Evolutionary conservation across 2,329 filamentous ascomycete genomes (phyloP), one percentile per base, ranked within the genome.

Genomic region (Trichophyton verrucosum): DNA sequence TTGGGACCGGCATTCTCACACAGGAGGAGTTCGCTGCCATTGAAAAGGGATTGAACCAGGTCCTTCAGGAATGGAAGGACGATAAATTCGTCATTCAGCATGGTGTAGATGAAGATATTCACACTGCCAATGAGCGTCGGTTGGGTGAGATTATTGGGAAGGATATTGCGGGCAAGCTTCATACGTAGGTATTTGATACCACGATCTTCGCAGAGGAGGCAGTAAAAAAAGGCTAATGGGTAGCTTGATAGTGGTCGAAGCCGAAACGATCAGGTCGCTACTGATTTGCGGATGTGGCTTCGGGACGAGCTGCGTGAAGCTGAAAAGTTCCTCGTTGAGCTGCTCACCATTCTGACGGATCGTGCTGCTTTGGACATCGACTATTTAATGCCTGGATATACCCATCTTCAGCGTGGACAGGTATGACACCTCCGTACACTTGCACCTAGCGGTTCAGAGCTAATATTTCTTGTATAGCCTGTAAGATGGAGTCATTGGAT

Each of bases 271-370:
- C 91, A 96, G 76, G 85, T 95, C 61, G 90, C 86, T 56, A 91
- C 87, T 22, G 90, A 95, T 69, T 92, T 96, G 88, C 86, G 90
- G 63, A 78, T 96, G 72, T 96, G 90, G 90, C 76, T 95, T 64
- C 82, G 89, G 49, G 86, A 91, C 65, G 81, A 87, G 76, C 77
- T 96, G 61, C 81, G 80, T 61, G 78, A 79, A 65, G 83, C 95
- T 58, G 89, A 95, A 67, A 72, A 67, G 40, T 83, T 85, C 67
- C 79, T 96, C 3, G 78, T 83, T 49, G 81, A 83, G 60, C 82
- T 95, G 66, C 77, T 96, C 46, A 78, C 82, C 68, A 86, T 91
- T 56, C 82, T 86, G 13, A 81, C 84, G 40, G 76, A 78, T 55
- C 82, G 89, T 30, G 88, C 89, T 1, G 87, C 90, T 78, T 74